Conservation (phyloP, 495 filamentous ascomycete genomes). For the Penicillium lividum region DNA sequence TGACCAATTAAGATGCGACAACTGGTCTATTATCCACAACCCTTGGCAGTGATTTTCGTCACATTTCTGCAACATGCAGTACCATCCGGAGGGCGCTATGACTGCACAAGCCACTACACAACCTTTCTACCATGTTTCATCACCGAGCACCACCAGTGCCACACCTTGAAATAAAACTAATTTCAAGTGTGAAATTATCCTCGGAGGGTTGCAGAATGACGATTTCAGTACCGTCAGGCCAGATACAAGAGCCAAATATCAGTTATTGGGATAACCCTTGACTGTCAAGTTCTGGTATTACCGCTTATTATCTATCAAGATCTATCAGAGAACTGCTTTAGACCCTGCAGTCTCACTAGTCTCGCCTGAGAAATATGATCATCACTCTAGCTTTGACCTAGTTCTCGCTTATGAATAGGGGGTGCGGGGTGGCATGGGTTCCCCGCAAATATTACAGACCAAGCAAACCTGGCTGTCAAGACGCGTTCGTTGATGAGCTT, state of each 20-base stretch:
- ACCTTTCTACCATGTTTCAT: conserved; percentile 1
- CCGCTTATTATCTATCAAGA: neutral
- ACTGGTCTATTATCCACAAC: conserved; percentile 2
- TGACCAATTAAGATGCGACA: conserved; percentile 6
- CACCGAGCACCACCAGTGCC: neutral
- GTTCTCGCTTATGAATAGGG: neutral
- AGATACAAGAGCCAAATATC: neutral
- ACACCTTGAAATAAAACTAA: neutral
- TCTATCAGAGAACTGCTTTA: neutral
- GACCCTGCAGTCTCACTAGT: neutral
- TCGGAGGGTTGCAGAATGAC: neutral
- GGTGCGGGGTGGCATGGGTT: conserved; percentile 2
- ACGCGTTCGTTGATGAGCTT: neutral
- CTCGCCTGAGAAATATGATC: neutral
- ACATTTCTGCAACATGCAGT: conserved; percentile 12
- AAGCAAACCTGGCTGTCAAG: neutral
- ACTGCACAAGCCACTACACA: conserved; percentile 3
- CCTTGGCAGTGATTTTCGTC: conserved; percentile 2
- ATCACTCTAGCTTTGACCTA: neutral
- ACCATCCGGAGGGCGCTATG: conserved; percentile 11
- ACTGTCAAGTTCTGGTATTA: too few species aligned
- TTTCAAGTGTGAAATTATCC: conserved; percentile 1
- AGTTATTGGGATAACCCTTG: neutral
- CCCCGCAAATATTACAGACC: conserved; percentile 5
- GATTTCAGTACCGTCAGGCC: neutral